A percentile compares a stretch with the other conserved stretches of the same genome.
Conservation (phyloP, 2,329 filamentous ascomycete genomes). For the Leptosphaerulina australis region DNA sequence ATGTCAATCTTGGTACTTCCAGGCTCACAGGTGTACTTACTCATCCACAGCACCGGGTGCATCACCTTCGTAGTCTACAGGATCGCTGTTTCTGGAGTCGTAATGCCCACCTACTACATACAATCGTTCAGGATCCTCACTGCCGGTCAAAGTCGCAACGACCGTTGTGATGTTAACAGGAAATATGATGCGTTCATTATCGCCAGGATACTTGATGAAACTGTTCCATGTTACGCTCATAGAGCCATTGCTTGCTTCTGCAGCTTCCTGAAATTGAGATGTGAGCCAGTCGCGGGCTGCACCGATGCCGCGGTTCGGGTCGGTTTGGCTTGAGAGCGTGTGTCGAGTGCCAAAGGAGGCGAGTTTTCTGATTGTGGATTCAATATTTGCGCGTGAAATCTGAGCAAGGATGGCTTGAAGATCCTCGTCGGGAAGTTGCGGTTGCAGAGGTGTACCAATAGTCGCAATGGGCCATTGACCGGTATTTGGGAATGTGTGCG, state of each 20-base stretch:
- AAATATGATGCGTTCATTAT: constrained; percentile 49
- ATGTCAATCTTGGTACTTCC: not conserved
- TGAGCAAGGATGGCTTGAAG: constrained; percentile 46
- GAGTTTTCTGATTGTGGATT: constrained; percentile 57
- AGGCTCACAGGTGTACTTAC: constrained; percentile 10
- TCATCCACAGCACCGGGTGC: constrained; percentile 63
- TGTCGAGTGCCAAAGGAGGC: constrained; percentile 61
- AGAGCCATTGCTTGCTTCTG: constrained; percentile 53
- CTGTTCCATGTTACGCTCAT: constrained; percentile 59
- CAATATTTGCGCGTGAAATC: constrained; percentile 51
- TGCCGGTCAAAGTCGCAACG: constrained; percentile 53
- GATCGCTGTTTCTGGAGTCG: constrained; percentile 57
- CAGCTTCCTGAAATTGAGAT: constrained; percentile 54
- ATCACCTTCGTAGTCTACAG: constrained; percentile 56
- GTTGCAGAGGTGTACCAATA: constrained; percentile 38
- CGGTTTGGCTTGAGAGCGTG: constrained; percentile 59
- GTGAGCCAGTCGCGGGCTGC: constrained; percentile 62
- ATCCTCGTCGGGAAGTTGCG: constrained; percentile 49
- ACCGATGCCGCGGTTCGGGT: constrained; percentile 58
- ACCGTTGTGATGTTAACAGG: constrained; percentile 60
- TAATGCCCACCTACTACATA: constrained; percentile 63
- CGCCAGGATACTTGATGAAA: constrained; percentile 53
- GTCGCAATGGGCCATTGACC: constrained; percentile 47
- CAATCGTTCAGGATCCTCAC: constrained; percentile 53
- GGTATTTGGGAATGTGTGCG: constrained; percentile 21